Conservation (phyloP, 129 eudicot genomes). For the Flaveria ramosissima region DNA sequence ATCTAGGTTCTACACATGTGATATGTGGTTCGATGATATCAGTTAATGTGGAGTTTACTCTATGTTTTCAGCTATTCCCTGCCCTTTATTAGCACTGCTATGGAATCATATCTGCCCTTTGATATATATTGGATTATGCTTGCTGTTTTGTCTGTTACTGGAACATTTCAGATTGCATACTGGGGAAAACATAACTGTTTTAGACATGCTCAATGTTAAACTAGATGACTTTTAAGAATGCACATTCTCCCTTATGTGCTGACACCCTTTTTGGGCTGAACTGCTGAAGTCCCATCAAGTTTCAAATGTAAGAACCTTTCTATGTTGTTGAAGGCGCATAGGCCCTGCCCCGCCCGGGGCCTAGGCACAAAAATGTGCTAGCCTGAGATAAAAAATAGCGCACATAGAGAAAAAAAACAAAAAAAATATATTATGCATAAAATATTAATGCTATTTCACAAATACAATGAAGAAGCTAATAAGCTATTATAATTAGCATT, state of each 20-base stretch:
- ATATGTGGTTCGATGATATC: neutral
- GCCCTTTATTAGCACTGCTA: neutral
- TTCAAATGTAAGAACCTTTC: neutral
- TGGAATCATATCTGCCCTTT: neutral
- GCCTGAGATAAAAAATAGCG: too few species aligned
- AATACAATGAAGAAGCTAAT: too few species aligned
- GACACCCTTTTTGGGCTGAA: neutral
- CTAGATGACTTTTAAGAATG: neutral
- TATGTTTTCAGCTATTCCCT: neutral
- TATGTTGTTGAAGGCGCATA: too few species aligned
- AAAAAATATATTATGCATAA: too few species aligned
- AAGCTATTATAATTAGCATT: too few species aligned
- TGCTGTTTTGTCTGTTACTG: slow-evolving; percentile 4
- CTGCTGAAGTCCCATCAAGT: neutral
- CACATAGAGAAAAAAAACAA: too few species aligned
- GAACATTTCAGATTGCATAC: neutral
- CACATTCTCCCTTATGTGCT: neutral
- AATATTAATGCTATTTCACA: too few species aligned
- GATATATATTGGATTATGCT: neutral
- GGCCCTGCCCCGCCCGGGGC: too few species aligned
- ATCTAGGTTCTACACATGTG: neutral
- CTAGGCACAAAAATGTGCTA: too few species aligned
- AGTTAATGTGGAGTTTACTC: neutral
- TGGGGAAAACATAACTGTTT: neutral
- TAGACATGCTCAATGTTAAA: neutral